Base-by-base conservation (phyloP, 768 basidiomycete species). In the Suillus hirtellus region DNA sequence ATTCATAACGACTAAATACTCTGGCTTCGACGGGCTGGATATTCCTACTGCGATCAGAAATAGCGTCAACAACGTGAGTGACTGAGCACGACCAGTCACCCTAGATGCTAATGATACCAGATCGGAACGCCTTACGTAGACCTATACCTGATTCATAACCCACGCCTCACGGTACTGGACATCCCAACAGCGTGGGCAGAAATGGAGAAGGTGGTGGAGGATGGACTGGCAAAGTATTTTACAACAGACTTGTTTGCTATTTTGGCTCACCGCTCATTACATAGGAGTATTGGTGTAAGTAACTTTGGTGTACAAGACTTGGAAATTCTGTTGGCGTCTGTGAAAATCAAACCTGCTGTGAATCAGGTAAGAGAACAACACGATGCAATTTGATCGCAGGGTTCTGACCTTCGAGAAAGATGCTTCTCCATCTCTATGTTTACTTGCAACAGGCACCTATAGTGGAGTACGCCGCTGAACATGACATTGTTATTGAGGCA, bases 361-460 rank as follows among this genome's bases (percentile, higher is more conserved):
- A 92, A 91, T 74, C 90, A 92, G 78, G 88, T 85, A 21, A 34
- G 74, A 35, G n/a, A 21, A 42, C 27, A 31, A 53, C 46, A 14
- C 12, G n/a, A 42, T 40, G 12, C 15, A 27, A 9, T 6, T 27
- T 24, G 11, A 54, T 24, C 12, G 10, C 9, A 43, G 31, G 42
- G 19, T 11, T 62, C 43, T 64, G 46, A 65, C 56, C 10, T 60
- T 53, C 9, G 10, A 44, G n/a, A 49, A 60, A 90, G 88, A 90
- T 91, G 65, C 75, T 79, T 15, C 75, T 92, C 12, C 88, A 92
- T 67, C 90, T 90, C 2, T 93, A 93, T 73, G 86, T 89, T 46
- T 83, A 84, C 67, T 73, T 76, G 3, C 67, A 77, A 34, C 85
- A 87, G 66, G 79, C 77, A 2, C 80, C 84, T 0, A 77, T 88